phyloP scores from a whole-genome alignment of 371 early-diverging fungal genomes.

The Syncephalis fuscata region DNA sequence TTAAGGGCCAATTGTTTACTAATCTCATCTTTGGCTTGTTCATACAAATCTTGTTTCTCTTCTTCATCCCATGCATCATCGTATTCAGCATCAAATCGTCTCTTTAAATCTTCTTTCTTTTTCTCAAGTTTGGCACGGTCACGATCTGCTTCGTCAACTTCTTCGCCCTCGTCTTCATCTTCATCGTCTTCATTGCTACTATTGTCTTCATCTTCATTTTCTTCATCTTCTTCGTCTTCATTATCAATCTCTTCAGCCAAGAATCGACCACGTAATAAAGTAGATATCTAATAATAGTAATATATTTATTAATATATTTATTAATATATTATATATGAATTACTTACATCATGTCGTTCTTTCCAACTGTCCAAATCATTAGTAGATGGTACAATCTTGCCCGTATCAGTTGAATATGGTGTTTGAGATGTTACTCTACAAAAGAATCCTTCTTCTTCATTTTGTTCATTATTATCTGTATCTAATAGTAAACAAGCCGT shows the following conservation, averaged over 20 bases:
- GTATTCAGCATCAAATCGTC: slow-evolving; percentile 82
- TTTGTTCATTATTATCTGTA: slow-evolving; percentile 10
- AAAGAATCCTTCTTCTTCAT: slow-evolving; percentile 4
- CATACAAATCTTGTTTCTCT: slow-evolving; percentile 64
- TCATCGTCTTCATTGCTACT: slow-evolving; percentile 49
- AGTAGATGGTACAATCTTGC: neutral
- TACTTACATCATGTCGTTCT: neutral
- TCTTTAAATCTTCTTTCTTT: slow-evolving; percentile 78
- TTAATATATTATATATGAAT: too few relatives aligned
- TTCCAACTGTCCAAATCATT: neutral
- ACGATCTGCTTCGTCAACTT: slow-evolving; percentile 15
- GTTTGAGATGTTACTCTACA: neutral
- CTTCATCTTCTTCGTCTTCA: slow-evolving; percentile 20
- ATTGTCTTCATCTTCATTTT: slow-evolving; percentile 8
- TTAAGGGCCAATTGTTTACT: slow-evolving; percentile 65
- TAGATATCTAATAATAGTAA: too few relatives aligned
- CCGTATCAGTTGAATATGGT: neutral
- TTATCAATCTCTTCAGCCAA: slow-evolving; percentile 7
- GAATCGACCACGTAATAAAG: too few relatives aligned
- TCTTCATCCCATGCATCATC: slow-evolving; percentile 60
- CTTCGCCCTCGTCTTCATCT: slow-evolving; percentile 27
- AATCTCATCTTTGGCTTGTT: slow-evolving; percentile 73
- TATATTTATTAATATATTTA: too few relatives aligned
- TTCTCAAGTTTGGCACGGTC: slow-evolving; percentile 22
- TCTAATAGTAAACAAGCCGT: slow-evolving; percentile 23